A percentile compares a stretch with the other conserved stretches of the same genome.
Evolutionary conservation across 2,329 filamentous ascomycete genomes (phyloP).

Genomic region (Fusarium sp.): DNA sequence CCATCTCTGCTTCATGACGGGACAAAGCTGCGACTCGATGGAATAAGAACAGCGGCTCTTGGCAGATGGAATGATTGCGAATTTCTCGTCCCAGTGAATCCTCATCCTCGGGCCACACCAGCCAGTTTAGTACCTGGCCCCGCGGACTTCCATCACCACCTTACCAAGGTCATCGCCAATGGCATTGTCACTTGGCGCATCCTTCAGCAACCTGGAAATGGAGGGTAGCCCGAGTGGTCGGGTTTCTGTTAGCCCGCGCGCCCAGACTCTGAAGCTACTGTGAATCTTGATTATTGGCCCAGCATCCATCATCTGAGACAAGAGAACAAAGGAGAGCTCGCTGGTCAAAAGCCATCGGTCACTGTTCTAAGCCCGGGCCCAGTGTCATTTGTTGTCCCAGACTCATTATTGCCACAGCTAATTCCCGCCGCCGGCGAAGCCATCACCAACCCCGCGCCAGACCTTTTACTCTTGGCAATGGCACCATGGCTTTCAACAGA

Average conservation of each 20-base stretch:
- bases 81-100: background rate
- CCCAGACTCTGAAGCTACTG: background rate
- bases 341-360: background rate
- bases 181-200: background rate
- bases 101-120: background rate
- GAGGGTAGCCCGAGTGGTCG: background rate
- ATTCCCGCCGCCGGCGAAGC: background rate
- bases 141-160: constrained; percentile 2
- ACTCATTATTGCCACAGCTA: background rate
- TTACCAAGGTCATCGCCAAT: background rate
- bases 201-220: constrained; percentile 3
- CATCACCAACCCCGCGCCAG: constrained; percentile 1
- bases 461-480: background rate
- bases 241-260: background rate
- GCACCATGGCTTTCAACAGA: background rate
- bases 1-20: background rate
- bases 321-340: background rate
- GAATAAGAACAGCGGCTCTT: background rate
- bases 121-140: background rate
- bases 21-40: background rate
- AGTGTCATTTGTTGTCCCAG: background rate
- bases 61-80: constrained; percentile 1
- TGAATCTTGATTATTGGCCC: background rate
- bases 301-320: background rate
- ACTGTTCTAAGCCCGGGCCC: background rate